Evolutionary conservation across 2,329 filamentous ascomycete genomes (phyloP).

Genomic region (Raffaelea albimanens): DNA sequence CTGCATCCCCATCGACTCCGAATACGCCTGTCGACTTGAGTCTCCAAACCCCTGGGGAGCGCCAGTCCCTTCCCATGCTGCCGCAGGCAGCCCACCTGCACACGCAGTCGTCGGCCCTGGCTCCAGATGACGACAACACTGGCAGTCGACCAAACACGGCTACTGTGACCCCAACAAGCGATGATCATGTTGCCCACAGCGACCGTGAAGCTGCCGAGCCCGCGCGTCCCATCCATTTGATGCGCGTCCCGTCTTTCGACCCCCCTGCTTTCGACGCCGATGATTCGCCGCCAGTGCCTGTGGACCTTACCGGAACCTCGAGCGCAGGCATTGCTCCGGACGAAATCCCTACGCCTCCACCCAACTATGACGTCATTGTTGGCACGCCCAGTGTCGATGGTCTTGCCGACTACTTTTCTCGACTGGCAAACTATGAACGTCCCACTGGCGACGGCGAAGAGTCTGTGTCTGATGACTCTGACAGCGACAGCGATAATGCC

Average conservation of each 20-base stretch:
- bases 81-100: constrained; percentile 50
- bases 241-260: constrained; percentile 77
- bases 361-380: constrained; percentile 72
- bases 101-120: constrained; percentile 2
- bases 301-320: constrained; percentile 42
- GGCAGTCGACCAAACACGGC: too few relatives aligned
- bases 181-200: constrained; percentile 22
- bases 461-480: constrained; percentile 25
- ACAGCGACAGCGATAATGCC: constrained; percentile 24
- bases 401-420: constrained; percentile 78
- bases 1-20: constrained; percentile 47
- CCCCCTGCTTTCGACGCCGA: constrained; percentile 82
- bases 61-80: constrained; percentile 27
- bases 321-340: too few relatives aligned
- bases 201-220: constrained; percentile 18
- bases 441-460: background rate
- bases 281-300: constrained; percentile 50
- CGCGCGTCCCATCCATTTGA: constrained; percentile 70
- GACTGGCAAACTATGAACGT: constrained; percentile 63
- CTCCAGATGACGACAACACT: constrained; percentile 3
- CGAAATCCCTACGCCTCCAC: constrained; percentile 53
- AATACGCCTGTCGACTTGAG: constrained; percentile 49
- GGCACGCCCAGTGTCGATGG: constrained; percentile 58
- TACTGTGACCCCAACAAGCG: constrained; percentile 3
- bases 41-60: too few relatives aligned